Conservation (phyloP, 495 filamentous ascomycete species). For the Penicillium simplicissimum region DNA sequence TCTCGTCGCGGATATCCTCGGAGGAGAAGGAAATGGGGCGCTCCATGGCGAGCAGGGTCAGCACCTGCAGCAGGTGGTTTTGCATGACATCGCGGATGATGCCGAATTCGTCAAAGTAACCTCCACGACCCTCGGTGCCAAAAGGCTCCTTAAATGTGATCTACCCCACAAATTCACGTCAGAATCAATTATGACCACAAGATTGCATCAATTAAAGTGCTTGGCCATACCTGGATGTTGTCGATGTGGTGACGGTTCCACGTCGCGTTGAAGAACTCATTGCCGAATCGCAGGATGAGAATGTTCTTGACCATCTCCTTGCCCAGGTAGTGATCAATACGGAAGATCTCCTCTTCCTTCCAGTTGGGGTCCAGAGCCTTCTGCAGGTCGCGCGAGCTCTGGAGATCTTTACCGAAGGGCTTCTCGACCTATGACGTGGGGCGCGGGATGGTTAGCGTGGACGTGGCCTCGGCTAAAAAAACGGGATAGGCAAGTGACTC, state of each 20-base stretch:
- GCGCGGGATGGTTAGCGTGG: slow-evolving; percentile 11
- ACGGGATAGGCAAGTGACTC: slow-evolving; percentile 20
- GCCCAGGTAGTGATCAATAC: slow-evolving; percentile 98
- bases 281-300: slow-evolving; percentile 95
- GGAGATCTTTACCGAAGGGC: slow-evolving; percentile 96
- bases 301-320: slow-evolving; percentile 99
- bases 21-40: slow-evolving; percentile 96
- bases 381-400: slow-evolving; percentile 90
- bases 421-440: slow-evolving; percentile 78
- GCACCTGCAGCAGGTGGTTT: slow-evolving; percentile 92
- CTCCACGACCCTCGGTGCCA: slow-evolving; percentile 97
- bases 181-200: not conserved
- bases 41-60: slow-evolving; percentile 98
- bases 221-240: slow-evolving; percentile 67
- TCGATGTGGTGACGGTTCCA: slow-evolving; percentile 99
- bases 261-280: slow-evolving; percentile 98
- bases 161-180: slow-evolving; percentile 28
- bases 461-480: not conserved
- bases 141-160: slow-evolving; percentile 99
- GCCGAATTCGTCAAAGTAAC: slow-evolving; percentile 99
- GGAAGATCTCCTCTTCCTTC: slow-evolving; percentile 99
- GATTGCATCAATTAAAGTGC: not conserved
- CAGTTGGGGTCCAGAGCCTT: slow-evolving; percentile 96
- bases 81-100: slow-evolving; percentile 99
- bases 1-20: slow-evolving; percentile 98